phyloP scores from a whole-genome alignment of 352 stramenopile species.

The Phytopythium oedochilum region DNA sequence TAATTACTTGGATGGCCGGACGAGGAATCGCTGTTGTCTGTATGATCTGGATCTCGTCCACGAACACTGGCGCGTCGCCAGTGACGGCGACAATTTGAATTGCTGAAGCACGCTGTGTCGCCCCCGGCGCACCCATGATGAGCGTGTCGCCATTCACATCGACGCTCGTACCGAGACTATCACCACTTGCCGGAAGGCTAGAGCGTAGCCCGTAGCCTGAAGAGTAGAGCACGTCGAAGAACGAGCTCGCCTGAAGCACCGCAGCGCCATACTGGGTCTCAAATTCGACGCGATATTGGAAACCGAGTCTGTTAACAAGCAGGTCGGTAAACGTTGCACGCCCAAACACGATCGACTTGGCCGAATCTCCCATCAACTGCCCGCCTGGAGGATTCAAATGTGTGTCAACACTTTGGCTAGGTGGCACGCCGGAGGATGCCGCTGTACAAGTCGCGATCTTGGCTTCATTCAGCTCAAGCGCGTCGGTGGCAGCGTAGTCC shows the following conservation, averaged over 20 bases:
- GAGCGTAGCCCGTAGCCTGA: conserved; percentile 65
- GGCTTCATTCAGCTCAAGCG: conserved; percentile 61
- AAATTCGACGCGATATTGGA: conserved; percentile 65
- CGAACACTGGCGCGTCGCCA: conserved; percentile 39
- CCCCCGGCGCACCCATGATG: conserved; percentile 57
- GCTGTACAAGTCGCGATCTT: conserved; percentile 65
- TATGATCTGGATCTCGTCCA: conserved; percentile 74
- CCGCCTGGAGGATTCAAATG: conserved; percentile 78
- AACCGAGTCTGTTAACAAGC: conserved; percentile 65
- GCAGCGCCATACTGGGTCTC: conserved; percentile 31
- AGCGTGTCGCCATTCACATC: conserved; percentile 65
- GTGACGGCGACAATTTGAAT: conserved; percentile 67
- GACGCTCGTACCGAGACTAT: conserved; percentile 57
- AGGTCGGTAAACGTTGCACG: conserved; percentile 60
- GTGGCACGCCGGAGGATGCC: conserved; percentile 9
- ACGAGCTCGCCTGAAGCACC: conserved; percentile 38
- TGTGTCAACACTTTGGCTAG: conserved; percentile 56
- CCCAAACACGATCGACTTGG: conserved; percentile 55
- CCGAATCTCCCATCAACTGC: conserved; percentile 29
- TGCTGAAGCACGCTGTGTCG: conserved; percentile 49
- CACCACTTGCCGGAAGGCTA: conserved; percentile 44
- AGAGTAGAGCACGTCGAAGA: conserved; percentile 71
- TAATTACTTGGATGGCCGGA: conserved; percentile 66
- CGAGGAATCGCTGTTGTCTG: conserved; percentile 45
- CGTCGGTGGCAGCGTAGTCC: conserved; percentile 55